Base-by-base conservation (phyloP, 177 flowering plant species). In the Telopea speciosissima region DNA sequence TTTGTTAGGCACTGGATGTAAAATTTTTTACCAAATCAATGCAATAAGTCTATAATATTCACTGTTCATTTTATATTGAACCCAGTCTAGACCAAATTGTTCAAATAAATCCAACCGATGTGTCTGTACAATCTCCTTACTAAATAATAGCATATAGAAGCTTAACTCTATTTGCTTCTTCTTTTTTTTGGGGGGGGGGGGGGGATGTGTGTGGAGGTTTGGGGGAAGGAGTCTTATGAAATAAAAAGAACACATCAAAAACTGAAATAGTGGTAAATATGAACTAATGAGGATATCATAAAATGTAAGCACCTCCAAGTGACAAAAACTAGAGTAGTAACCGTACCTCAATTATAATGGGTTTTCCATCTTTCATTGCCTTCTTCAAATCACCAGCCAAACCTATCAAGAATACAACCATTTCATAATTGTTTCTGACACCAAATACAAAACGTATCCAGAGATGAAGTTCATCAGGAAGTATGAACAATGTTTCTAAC, bases 321-420 rank as follows among this genome's bases (percentile, higher is more conserved):
- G 8, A 49, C 54, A 5, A 12, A 3, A 49, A 6, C 54, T 49
- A 6, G 8, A 49, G 11, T 49, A 69, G 44, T 62, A 58, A 75
- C 21, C 72, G 63, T 74, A 93, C 99, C 98, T 95, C 99, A 80
- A 95, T 95, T 72, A 95, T 95, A 67, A 95, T 91, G 68, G 99
- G 97, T 68, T 95, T 95, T 59, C 99, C 99, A 84, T 95, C 99
- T 85, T 95, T 93, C 97, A 90, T 90, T 75, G 99, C 99, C 79
- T 95, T 95, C 89, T 91, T 95, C 80, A 95, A 77, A 80, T 95
- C 99, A 77, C 99, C 98, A 71, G 97, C 96, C 88, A 95, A 83
- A 78, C 99, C 99, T 91, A 78, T 12, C 44, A 77, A 69, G 70
- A 31, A 72, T 12, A 63, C 64, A 76, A 73, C 59, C 59, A 70